These are phyloP conservation scores for Psilocybe cyanescens DNA, from an alignment of 768 basidiomycete species.

Conservation along the genomic window DNA sequence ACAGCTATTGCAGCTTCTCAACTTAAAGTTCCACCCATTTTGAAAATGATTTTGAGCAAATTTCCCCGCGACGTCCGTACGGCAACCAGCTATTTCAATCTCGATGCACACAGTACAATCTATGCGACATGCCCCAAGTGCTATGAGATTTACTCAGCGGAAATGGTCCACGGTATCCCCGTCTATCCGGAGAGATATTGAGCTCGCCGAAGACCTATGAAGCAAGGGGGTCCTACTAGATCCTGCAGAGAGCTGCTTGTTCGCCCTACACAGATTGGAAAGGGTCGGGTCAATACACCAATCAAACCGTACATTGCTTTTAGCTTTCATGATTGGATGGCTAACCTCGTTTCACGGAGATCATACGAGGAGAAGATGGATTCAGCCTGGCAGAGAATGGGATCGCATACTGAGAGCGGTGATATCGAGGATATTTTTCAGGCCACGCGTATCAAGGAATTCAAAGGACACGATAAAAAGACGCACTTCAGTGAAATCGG, in stretches of 20 bases:
- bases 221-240: neutral
- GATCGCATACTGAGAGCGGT: neutral
- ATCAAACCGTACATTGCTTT: conserved; percentile 9
- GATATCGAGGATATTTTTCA: conserved; percentile 4
- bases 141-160: conserved; percentile 2
- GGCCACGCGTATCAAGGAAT: neutral
- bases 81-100: neutral
- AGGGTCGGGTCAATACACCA: neutral
- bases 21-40: neutral
- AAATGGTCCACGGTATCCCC: neutral
- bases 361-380: conserved; percentile 4
- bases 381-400: neutral
- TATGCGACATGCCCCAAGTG: conserved; percentile 12
- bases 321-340: conserved; percentile 7
- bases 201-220: neutral
- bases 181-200: conserved; percentile 8
- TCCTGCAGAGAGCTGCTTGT: too few relatives aligned
- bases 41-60: neutral
- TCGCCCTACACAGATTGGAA: too few relatives aligned
- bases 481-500: neutral
- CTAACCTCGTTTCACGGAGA: neutral
- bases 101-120: conserved; percentile 3
- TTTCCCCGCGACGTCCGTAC: conserved; percentile 11
- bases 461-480: too few relatives aligned
- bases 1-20: neutral